These are phyloP conservation scores for Trichoderma atrobrunneum DNA, from an alignment of 2,329 filamentous ascomycete genomes.

Conservation along the genomic window DNA sequence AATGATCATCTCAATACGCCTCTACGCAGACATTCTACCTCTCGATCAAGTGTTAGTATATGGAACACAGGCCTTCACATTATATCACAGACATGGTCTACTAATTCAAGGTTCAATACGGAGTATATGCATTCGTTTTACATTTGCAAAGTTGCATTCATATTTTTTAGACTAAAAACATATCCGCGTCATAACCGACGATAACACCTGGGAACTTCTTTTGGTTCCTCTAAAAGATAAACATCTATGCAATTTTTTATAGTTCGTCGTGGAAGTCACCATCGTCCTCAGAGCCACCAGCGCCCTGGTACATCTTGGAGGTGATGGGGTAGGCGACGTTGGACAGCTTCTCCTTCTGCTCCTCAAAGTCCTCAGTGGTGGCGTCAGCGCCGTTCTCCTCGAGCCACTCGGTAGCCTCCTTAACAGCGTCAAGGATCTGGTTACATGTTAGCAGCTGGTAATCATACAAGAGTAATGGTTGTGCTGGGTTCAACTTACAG, in stretches of 20 bases:
- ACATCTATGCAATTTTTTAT: constrained; percentile 54
- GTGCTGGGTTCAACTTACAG: constrained; percentile 54
- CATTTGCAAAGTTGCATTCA: constrained; percentile 26
- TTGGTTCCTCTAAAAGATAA: constrained; percentile 20
- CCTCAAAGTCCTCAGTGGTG: constrained; percentile 90
- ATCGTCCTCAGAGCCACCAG: constrained; percentile 59
- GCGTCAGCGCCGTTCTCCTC: constrained; percentile 89
- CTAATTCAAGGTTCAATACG: constrained; percentile 10
- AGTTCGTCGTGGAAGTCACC: constrained; percentile 75
- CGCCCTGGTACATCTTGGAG: constrained; percentile 85
- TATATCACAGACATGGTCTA: background rate
- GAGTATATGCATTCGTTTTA: constrained; percentile 31
- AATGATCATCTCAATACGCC: background rate
- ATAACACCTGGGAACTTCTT: constrained; percentile 28
- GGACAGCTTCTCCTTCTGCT: constrained; percentile 99
- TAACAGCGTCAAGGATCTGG: constrained; percentile 86
- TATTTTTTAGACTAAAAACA: constrained; percentile 18
- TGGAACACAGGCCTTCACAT: background rate
- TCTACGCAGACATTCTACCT: too few species aligned
- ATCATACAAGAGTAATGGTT: background rate
- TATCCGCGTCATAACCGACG: constrained; percentile 27
- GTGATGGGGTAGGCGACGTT: constrained; percentile 98
- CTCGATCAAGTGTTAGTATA: background rate
- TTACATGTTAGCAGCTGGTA: constrained; percentile 39
- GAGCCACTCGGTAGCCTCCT: constrained; percentile 96